phyloP scores from a whole-genome alignment of 495 filamentous ascomycete species.

The Talaromyces adpressus region DNA sequence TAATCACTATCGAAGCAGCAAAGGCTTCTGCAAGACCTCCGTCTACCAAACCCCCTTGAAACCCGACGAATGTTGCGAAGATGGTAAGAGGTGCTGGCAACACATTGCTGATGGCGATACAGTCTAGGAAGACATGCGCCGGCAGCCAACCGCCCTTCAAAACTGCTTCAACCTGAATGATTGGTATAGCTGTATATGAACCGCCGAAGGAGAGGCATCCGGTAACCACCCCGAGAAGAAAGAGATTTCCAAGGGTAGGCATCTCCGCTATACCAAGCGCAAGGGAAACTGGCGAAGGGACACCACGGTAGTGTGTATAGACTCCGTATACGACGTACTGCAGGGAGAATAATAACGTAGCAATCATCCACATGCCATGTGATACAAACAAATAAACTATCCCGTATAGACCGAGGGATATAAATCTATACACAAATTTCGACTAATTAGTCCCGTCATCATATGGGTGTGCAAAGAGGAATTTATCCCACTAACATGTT shows the following conservation, averaged over 20 bases:
- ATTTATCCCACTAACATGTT: slow-evolving; percentile 22
- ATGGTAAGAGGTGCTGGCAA: slow-evolving; percentile 31
- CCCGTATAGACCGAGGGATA: slow-evolving; percentile 28
- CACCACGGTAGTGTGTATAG: slow-evolving; percentile 23
- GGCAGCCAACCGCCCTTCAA: slow-evolving; percentile 26
- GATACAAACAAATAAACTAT: slow-evolving; percentile 20
- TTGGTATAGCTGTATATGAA: slow-evolving; percentile 31
- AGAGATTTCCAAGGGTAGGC: slow-evolving; percentile 24
- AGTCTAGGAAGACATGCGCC: slow-evolving; percentile 27
- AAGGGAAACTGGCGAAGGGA: slow-evolving; percentile 26
- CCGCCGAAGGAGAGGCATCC: slow-evolving; percentile 29
- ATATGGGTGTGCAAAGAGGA: no score
- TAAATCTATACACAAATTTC: slow-evolving; percentile 16
- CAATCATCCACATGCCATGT: slow-evolving; percentile 19
- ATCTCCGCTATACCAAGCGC: slow-evolving; percentile 28
- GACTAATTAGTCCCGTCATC: background rate
- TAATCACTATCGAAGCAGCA: slow-evolving; percentile 27
- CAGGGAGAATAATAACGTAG: slow-evolving; percentile 19
- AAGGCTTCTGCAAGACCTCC: slow-evolving; percentile 21
- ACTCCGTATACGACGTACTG: slow-evolving; percentile 26
- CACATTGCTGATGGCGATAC: slow-evolving; percentile 30
- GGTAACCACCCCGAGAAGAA: slow-evolving; percentile 28
- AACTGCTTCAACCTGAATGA: slow-evolving; percentile 32
- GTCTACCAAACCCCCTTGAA: slow-evolving; percentile 23
- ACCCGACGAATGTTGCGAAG: slow-evolving; percentile 31